A percentile compares a stretch with the other conserved stretches of the same genome.
These are phyloP conservation scores for Eleusine indica DNA, from an alignment of 176 grass and related monocot species.

Conservation along the genomic window DNA sequence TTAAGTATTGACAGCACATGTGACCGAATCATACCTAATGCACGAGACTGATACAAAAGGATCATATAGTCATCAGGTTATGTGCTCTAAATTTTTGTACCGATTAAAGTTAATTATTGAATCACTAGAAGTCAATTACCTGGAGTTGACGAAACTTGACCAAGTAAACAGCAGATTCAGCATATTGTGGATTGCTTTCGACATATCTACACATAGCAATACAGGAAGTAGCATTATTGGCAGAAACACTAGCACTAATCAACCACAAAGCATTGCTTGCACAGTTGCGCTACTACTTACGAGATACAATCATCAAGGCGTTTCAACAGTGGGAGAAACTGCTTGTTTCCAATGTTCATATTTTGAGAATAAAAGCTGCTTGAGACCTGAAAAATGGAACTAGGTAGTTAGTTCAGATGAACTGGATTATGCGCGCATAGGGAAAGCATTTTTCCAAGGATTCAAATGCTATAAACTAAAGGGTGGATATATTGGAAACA, in stretches of 20 bases:
- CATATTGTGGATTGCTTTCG: slow-evolving; percentile 95
- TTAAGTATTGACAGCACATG: slow-evolving; percentile 97
- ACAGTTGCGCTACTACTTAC: slow-evolving; percentile 49
- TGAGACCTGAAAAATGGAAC: slow-evolving; percentile 63
- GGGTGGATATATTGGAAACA: background rate
- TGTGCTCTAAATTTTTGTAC: background rate
- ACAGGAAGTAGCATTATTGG: slow-evolving; percentile 10
- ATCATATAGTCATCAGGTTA: slow-evolving; percentile 36
- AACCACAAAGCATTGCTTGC: slow-evolving; percentile 25
- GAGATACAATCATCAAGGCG: slow-evolving; percentile 96
- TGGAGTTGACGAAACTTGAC: slow-evolving; percentile 97
- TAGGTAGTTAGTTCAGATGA: slow-evolving; percentile 25
- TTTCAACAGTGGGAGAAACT: slow-evolving; percentile 93
- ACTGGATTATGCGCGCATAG: slow-evolving; percentile 16
- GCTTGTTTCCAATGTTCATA: slow-evolving; percentile 82
- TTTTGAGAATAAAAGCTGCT: slow-evolving; percentile 88
- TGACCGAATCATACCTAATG: slow-evolving; percentile 92
- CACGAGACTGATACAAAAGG: slow-evolving; percentile 67
- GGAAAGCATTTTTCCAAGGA: slow-evolving; percentile 12
- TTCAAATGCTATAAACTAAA: slow-evolving; percentile 22
- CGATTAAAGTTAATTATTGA: slow-evolving; percentile 30
- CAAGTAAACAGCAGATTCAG: slow-evolving; percentile 97
- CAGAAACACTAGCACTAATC: slow-evolving; percentile 12
- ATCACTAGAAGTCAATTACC: slow-evolving; percentile 45
- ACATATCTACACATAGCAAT: slow-evolving; percentile 75